Evolutionary conservation across 192 early-diverging fungal species (phyloP), one percentile per base, ranked within the genome.

Genomic region (Ambispora gerdemannii): DNA sequence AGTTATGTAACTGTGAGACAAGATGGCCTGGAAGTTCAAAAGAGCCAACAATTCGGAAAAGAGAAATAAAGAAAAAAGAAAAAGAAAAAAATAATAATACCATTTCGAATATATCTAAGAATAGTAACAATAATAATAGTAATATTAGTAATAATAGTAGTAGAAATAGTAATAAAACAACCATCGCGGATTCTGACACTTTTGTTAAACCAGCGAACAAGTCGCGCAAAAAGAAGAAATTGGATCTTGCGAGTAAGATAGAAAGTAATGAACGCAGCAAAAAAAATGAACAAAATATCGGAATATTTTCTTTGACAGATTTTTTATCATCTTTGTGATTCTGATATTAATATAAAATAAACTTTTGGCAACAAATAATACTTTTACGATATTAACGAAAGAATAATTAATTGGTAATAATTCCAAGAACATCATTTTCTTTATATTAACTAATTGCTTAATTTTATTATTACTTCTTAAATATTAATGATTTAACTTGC

Each of bases 1-100:
- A 63, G 32, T 43, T 67, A 15, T 80, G 79, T 34, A 34, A 80
- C 38, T 51, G 67, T 2, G 70, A 75, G 11, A 77, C 79, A 19
- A 69, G 76, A 28, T 61, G 75, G 4, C 53, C 60, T 63, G 79
- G 79, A 49, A 75, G 74, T 50, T 72, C 6, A 33, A n/a, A 30
- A n/a, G 15, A n/a, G 11, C 3, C 3, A 10, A 3, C 1, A 2
- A 28, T 1, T n/a, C 20, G 33, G 34, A 63, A n/a, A 63, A 31
- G 31, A n/a, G 30, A 19, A 19, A 4, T 7, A 6, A 35, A 63
- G 1, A 6, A 63, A 24, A 11, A 15, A 10, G 17, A 63, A 27
- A 6, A 63, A 6, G 20, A 35, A 33, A 11, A 33, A 24, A 3
- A 10, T n/a, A 35, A 63, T 20, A 63, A 15, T 15, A 63, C 1